A percentile compares a stretch with the other conserved stretches of the same genome.
phyloP scores from a whole-genome alignment of 2,329 filamentous ascomycete species.

The Fusarium pseudonygamai region DNA sequence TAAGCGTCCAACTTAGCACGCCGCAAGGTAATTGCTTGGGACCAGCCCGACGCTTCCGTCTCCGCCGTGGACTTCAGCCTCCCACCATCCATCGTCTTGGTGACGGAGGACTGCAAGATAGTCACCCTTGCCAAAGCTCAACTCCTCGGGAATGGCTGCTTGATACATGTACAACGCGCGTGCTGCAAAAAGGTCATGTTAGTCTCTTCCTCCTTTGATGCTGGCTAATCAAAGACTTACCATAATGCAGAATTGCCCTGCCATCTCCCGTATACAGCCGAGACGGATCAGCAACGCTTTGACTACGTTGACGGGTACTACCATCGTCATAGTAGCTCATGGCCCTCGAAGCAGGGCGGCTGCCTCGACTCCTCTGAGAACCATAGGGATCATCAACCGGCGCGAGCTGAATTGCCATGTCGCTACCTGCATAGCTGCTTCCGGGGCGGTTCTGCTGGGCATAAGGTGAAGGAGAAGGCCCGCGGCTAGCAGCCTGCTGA shows the following conservation, averaged over 20 bases:
- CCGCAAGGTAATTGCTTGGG: conserved; percentile 74
- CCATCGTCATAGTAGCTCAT: conserved; percentile 67
- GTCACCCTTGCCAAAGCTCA: conserved; percentile 93
- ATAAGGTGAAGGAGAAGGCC: conserved; percentile 60
- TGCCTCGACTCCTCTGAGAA: conserved; percentile 62
- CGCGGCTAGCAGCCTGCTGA: conserved; percentile 55
- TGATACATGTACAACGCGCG: conserved; percentile 94
- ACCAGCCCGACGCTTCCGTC: conserved; percentile 69
- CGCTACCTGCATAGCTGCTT: conserved; percentile 61
- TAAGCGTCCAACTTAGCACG: conserved; percentile 50
- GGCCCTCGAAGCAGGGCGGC: conserved; percentile 59
- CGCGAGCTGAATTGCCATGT: conserved; percentile 76
- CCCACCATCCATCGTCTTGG: conserved; percentile 99
- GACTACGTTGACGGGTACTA: conserved; percentile 70
- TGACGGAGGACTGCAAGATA: conserved; percentile 86
- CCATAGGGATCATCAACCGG: conserved; percentile 68
- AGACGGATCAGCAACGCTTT: conserved; percentile 85
- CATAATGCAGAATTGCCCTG: conserved; percentile 88
- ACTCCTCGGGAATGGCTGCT: conserved; percentile 93
- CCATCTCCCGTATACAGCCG: conserved; percentile 87
- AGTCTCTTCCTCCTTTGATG: conserved; percentile 15
- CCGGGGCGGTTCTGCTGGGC: conserved; percentile 59
- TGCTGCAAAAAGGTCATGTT: conserved; percentile 62
- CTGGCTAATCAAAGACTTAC: conserved; percentile 66
- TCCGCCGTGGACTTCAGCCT: conserved; percentile 86